A percentile compares a stretch with the other conserved stretches of the same genome.
phyloP scores from a whole-genome alignment of 2,329 filamentous ascomycete genomes.

The Cercospora sp. region DNA sequence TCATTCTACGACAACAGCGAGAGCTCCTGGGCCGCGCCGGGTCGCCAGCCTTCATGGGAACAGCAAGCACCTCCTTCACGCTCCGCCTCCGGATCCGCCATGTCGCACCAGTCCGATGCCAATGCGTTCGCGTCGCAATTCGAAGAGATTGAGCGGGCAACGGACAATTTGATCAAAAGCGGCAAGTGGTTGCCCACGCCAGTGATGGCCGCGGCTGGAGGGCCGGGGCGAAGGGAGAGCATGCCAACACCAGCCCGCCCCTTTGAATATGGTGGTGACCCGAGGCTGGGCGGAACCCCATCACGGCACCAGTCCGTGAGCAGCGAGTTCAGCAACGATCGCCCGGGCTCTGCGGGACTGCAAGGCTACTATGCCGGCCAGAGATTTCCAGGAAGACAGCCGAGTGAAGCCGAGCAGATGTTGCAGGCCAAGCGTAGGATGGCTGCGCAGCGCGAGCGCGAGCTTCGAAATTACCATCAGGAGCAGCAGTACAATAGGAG shows the following conservation, averaged over 20 bases:
- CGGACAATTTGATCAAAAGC: slow-evolving; percentile 95
- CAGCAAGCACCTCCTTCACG: slow-evolving; percentile 64
- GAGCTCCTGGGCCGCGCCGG: slow-evolving; percentile 60
- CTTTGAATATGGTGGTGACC: slow-evolving; percentile 51
- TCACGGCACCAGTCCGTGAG: slow-evolving; percentile 78
- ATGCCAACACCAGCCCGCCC: slow-evolving; percentile 59
- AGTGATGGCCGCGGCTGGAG: slow-evolving; percentile 22
- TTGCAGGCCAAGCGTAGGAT: slow-evolving; percentile 99
- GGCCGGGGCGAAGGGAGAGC: slow-evolving; percentile 73
- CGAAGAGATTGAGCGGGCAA: slow-evolving; percentile 93
- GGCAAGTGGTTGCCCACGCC: slow-evolving; percentile 74
- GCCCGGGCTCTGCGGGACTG: slow-evolving; percentile 73
- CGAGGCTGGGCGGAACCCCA: slow-evolving; percentile 65
- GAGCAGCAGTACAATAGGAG: slow-evolving; percentile 99
- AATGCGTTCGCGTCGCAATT: slow-evolving; percentile 83
- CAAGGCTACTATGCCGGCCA: slow-evolving; percentile 95
- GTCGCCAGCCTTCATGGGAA: slow-evolving; percentile 70
- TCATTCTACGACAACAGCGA: slow-evolving; percentile 68
- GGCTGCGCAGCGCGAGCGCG: slow-evolving; percentile 97
- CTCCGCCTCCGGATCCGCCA: slow-evolving; percentile 72
- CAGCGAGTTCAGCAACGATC: slow-evolving; percentile 75
- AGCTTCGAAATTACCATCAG: slow-evolving; percentile 99
- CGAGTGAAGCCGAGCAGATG: slow-evolving; percentile 94
- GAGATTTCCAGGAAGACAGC: slow-evolving; percentile 81
- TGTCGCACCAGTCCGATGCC: slow-evolving; percentile 63